Conservation (phyloP, 2,329 filamentous ascomycete species). For the Arthroderma uncinatum region DNA sequence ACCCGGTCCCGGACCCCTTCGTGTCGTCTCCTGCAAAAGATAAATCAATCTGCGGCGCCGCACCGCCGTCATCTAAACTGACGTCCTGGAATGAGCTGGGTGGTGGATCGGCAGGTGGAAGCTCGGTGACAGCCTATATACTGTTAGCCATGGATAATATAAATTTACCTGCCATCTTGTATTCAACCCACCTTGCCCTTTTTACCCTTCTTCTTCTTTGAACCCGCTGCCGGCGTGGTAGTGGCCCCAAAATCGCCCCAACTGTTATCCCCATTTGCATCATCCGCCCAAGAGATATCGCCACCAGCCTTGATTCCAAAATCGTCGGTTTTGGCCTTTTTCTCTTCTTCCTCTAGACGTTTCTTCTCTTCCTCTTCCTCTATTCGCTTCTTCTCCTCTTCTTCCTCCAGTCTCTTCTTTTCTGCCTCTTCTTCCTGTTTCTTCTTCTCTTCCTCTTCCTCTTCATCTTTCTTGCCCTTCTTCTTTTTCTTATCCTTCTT, state of each 20-base stretch:
- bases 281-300: conserved; percentile 38
- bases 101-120: conserved; percentile 27
- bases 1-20: conserved; percentile 32
- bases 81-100: conserved; percentile 56
- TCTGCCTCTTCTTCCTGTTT: conserved; percentile 10
- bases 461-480: conserved; percentile 10
- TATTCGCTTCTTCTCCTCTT: conserved; percentile 5
- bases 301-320: conserved; percentile 20
- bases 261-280: conserved; percentile 29
- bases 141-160: neutral
- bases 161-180: neutral
- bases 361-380: conserved; percentile 20
- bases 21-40: conserved; percentile 41
- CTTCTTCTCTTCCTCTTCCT: conserved; percentile 10
- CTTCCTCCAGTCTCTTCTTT: conserved; percentile 3
- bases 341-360: conserved; percentile 22
- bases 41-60: conserved; percentile 46
- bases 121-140: conserved; percentile 17
- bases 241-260: conserved; percentile 45
- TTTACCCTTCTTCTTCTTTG: conserved; percentile 48
- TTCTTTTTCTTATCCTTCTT: conserved; percentile 16
- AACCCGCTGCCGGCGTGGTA: conserved; percentile 17
- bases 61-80: conserved; percentile 46
- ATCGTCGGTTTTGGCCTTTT: conserved; percentile 20
- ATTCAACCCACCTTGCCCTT: conserved; percentile 29